Evolutionary conservation across 352 stramenopile species (phyloP).

Genomic region (Phytophthora pistaciae): DNA sequence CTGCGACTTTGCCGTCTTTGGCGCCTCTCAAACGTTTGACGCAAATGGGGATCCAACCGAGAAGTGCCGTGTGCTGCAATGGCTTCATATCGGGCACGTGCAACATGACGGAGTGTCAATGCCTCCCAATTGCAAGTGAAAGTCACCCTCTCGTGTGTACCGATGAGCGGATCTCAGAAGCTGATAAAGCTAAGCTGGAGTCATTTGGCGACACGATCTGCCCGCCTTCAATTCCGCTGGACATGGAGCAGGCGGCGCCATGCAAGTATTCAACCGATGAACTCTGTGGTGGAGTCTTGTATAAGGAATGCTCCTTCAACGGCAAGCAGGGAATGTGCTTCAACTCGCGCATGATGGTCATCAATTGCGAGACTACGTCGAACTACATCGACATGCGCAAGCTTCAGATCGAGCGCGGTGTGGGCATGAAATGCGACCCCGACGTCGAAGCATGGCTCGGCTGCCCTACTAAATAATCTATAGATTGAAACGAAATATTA

Average conservation of each 20-base stretch:
- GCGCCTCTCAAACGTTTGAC: background rate
- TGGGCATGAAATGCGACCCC: background rate
- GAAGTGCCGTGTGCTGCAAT: background rate
- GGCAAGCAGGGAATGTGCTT: background rate
- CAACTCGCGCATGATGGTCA: background rate
- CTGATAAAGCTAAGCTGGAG: background rate
- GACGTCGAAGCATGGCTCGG: background rate
- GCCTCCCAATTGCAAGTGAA: background rate
- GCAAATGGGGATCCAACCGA: background rate
- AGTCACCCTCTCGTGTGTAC: background rate
- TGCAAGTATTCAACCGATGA: background rate
- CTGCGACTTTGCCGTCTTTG: background rate
- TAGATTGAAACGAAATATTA: background rate
- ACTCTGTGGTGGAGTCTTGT: background rate
- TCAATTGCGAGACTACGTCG: background rate
- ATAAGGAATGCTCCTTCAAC: background rate
- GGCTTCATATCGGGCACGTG: constrained; percentile 2
- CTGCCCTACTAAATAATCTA: background rate
- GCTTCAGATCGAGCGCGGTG: background rate
- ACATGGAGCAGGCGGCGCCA: background rate
- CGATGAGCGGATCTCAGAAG: background rate
- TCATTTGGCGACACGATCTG: background rate
- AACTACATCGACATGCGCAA: background rate
- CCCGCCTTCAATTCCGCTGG: background rate
- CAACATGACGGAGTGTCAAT: background rate